Percentiles rank a stretch among this genome's conserved stretches.
phyloP scores from a whole-genome alignment of 805 yeast species.

The Sugiyamaella mastotermitis region DNA sequence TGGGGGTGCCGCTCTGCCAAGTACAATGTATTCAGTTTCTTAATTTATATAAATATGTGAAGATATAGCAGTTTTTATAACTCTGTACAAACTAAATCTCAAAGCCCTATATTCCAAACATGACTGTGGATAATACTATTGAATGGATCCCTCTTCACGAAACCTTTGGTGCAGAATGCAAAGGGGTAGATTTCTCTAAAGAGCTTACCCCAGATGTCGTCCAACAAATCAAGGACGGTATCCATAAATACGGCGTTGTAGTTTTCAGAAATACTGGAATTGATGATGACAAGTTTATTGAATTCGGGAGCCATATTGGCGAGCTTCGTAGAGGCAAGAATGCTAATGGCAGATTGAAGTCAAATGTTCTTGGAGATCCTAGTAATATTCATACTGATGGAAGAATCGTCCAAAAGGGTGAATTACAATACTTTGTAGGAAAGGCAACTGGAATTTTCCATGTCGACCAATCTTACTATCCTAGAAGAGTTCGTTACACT shows the following conservation, averaged over 20 bases:
- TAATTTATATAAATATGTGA: too few species aligned
- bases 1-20: too few species aligned
- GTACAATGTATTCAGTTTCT: too few species aligned
- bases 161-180: constrained; percentile 11
- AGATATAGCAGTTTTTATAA: too few species aligned
- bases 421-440: constrained; percentile 10
- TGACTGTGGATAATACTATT: constrained; percentile 5
- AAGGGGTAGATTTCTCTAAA: constrained; percentile 7
- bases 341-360: constrained; percentile 7
- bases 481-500: constrained; percentile 9
- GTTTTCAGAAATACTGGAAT: constrained; percentile 6
- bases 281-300: constrained; percentile 7
- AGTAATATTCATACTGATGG: constrained; percentile 11
- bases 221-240: constrained; percentile 6
- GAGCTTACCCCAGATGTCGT: constrained; percentile 6
- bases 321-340: constrained; percentile 1
- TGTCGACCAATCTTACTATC: constrained; percentile 10
- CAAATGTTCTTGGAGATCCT: constrained; percentile 8
- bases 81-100: too few species aligned
- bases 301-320: constrained; percentile 5
- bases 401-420: constrained; percentile 8
- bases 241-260: constrained; percentile 8
- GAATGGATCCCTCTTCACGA: constrained; percentile 9
- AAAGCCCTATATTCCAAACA: too few species aligned
- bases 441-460: constrained; percentile 12